Evolutionary conservation across 2,329 filamentous ascomycete species (phyloP), one percentile per base, ranked within the genome.

Genomic region (Claviceps capensis): DNA sequence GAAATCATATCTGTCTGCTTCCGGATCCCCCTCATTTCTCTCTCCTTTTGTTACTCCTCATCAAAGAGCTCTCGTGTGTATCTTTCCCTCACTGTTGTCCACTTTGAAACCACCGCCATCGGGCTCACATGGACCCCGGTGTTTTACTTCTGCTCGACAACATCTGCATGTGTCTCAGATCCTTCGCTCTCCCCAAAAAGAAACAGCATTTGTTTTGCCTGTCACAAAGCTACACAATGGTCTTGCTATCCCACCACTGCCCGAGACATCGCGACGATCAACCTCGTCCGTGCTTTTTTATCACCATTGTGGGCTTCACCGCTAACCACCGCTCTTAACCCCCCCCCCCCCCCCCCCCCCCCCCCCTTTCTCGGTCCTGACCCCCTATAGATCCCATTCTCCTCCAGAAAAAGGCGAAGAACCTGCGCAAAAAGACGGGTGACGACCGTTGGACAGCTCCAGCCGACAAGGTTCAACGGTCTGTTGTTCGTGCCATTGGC

Each of bases 401-500:
- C 47, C 72, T 95, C 43, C 78, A 82, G 50, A 74, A 76, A 45
- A 94, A 93, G 64, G 89, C 89, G 2, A 72, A 73, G 51, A 73
- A 72, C 52, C 65, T 89, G 36, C 82, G 89, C 51, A 77, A 81
- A 62, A 80, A 85, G 54, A 95, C 87, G 0, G 85, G 85, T n/a
- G 83, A 95, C 59, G 75, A 82, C 37, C 73, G 82, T 55, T 95
- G 83, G 77, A 76, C 77, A 55, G 86, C 89, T 7, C 83, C 87
- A 1, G 85, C 87, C 57, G 90, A 96, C 66, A 84, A 79, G 59
- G 68, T 78, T 56, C 70, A 83, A 50, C 81, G 81, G 59, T 88
- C 86, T 0, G 80, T 95, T 41, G 59, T 69, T 6, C 68, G 65
- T 47, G 84, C 83, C 1, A 67, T 89, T 19, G 69, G 76, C 6